Evolutionary conservation across 306 rosid species (phyloP), one percentile per base, ranked within the genome.

Genomic region (Vicia faba): DNA sequence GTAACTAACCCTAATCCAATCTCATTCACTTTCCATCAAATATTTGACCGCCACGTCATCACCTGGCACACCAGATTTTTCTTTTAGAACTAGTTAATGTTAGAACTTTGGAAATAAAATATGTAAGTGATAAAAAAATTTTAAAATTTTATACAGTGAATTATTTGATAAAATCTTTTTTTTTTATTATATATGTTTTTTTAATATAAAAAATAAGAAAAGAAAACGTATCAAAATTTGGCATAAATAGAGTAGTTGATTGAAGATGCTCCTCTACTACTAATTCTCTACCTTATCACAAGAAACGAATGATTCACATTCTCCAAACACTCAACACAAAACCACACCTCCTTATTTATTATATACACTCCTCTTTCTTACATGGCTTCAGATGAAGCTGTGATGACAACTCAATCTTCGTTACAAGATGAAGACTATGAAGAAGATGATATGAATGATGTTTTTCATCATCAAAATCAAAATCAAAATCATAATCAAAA

Each of bases 231-330:
- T 7, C 3, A 18, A 16, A 58, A 43, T 60, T 61, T 2, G 62
- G 66, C 72, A 81, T 77, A 83, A 81, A 77, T 80, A 81, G 81
- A 67, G 71, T 58, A 23, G 76, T 71, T 68, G 60, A 74, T 70
- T 20, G 12, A n/a, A 71, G 74, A 8, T 57, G 51, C 19, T 28
- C 11, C 59, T 53, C 71, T 57, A 41, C 73, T 8, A 8, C 10
- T 45, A 50, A 49, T 55, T 56, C 13, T 63, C 28, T 16, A 19
- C 74, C 74, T 77, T 73, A 84, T 80, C 83, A 69, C 51, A 25
- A 65, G 69, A 81, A 78, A 61, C 73, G 77, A 71, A 80, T 68
- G 79, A 84, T 73, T 49, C 76, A 67, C 62, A 80, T 13, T 36
- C 44, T 11, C 72, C 75, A 36, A 31, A 71, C 64, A 59, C 64